Evolutionary conservation across 805 yeast species (phyloP), one percentile per base, ranked within the genome.

Genomic region (Starmerella davenportii): DNA sequence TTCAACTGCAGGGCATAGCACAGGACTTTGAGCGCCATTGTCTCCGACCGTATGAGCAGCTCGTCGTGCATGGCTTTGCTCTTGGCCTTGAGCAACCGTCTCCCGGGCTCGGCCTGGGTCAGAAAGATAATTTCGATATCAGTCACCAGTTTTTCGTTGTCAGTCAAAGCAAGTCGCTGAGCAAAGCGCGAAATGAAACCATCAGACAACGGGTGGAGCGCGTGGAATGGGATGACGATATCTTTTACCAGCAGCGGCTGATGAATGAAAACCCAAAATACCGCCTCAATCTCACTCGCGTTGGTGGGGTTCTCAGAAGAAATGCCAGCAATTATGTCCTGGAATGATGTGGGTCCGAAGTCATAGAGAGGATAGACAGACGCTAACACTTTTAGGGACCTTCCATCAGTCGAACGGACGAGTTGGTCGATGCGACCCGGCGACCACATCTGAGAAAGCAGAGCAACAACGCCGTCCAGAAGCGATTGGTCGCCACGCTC

Each of bases 261-360:
- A 36, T 35, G 20, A 28, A 31, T 38, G 21, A 25, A 44, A 13
- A 44, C 39, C 47, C 47, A 44, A 32, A 42, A 21, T 2, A 37
- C 39, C 1, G 47, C 43, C 25, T 39, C 37, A 30, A 37, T 14
- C 15, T 37, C 35, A 11, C 30, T 20, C 3, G 30, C 7, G 11
- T 23, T 23, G 11, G 25, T 23, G 25, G 9, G 7, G 25, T 11
- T 11, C 9, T 23, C 25, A 23, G 7, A 7, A 11, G 11, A 11
- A 7, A 23, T 23, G 9, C 15, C 15, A 7, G 8, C 15, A 14
- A 29, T 29, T 14, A 15, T 14, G 8, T 17, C 15, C 8, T 29
- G 5, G 13, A 29, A 17, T 5, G 13, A 29, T 17, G 8, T 17
- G 16, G 32, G 32, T 14, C 11, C 13, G 19, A 29, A 29, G 16